A percentile compares a stretch with the other conserved stretches of the same genome.
phyloP scores from a whole-genome alignment of 192 early-diverging fungal genomes.

The Chytriomyces hyalinus region DNA sequence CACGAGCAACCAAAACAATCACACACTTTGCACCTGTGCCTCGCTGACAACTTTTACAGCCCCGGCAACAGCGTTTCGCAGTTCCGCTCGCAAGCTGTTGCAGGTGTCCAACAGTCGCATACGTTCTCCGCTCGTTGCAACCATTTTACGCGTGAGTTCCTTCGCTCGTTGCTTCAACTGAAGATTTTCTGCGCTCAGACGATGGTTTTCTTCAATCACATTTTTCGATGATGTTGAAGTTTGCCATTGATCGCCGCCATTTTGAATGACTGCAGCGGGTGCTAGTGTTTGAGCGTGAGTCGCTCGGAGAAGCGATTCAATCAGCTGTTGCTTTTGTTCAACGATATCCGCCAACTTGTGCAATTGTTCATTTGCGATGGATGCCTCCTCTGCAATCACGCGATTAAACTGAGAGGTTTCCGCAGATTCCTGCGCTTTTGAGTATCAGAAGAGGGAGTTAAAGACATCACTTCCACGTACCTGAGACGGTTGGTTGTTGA shows the following conservation, averaged over 20 bases:
- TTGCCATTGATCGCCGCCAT: background rate
- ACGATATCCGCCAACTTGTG: constrained; percentile 18
- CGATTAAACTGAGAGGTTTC: background rate
- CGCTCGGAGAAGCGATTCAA: constrained; percentile 11
- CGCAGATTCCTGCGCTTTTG: background rate
- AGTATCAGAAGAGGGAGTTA: background rate
- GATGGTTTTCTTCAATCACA: background rate
- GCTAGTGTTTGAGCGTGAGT: background rate
- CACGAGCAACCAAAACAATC: too few species aligned
- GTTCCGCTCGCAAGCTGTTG: constrained; percentile 41
- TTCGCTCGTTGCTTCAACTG: constrained; percentile 2
- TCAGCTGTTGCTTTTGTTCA: constrained; percentile 31
- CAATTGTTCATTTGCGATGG: constrained; percentile 23
- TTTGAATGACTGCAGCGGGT: background rate
- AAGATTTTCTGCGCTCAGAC: constrained; percentile 27
- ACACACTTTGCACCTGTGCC: background rate
- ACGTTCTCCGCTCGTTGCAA: constrained; percentile 15
- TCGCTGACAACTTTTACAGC: background rate
- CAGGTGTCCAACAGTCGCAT: constrained; percentile 43
- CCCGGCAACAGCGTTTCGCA: constrained; percentile 21
- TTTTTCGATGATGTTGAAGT: too few species aligned
- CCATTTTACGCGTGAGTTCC: constrained; percentile 15
- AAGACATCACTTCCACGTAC: too few species aligned
- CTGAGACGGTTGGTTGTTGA: constrained; percentile 2
- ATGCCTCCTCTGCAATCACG: constrained; percentile 4